Evolutionary conservation across 108 stramenopile genomes (phyloP), one percentile per base, ranked within the genome.

Genomic region (Nitzschia sp.): DNA sequence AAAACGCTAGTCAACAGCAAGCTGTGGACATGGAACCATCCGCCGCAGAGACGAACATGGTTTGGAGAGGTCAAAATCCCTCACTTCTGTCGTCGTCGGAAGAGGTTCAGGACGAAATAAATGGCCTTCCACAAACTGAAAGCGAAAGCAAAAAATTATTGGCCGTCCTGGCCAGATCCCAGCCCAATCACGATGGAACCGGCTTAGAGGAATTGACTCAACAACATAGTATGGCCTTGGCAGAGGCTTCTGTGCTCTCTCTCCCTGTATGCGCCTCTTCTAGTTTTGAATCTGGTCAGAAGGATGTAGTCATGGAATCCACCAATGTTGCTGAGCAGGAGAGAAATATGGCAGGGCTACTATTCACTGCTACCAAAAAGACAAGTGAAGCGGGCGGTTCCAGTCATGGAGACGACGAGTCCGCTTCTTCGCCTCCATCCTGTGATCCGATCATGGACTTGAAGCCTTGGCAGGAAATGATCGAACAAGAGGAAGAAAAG

Each of bases 231-330:
- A 41, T 41, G 38, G 48, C 8, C 16, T 4, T 5, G 48, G 13
- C 35, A 8, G 34, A 36, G 9, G 36, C 59, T 41, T 61, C 59
- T 5, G 21, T 61, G 34, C 59, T 61, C 16, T 64, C 63, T 17
- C 44, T 64, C 1, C 63, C 63, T n/a, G 23, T 29, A 32, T 64
- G 63, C 50, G 63, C 63, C n/a, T 64, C 63, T 3, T 61, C 38
- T 32, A 52, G 29, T 25, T 30, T 48, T 19, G 63, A 64, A 52
- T 17, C 46, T 41, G 60, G 60, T 2, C 60, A 61, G 33, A 19
- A 45, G 45, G 41, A 41, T 41, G 23, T 26, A 6, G 41, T 25
- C 19, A 0, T 45, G 19, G 19, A 50, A 22, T 21, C 48, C 4
- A 50, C 16, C 48, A 8, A 50, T 11, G n/a, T n/a, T n/a, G 4